These are phyloP conservation scores for Pichia nanzhaoensis DNA, from an alignment of 805 yeast genomes.

Conservation along the genomic window DNA sequence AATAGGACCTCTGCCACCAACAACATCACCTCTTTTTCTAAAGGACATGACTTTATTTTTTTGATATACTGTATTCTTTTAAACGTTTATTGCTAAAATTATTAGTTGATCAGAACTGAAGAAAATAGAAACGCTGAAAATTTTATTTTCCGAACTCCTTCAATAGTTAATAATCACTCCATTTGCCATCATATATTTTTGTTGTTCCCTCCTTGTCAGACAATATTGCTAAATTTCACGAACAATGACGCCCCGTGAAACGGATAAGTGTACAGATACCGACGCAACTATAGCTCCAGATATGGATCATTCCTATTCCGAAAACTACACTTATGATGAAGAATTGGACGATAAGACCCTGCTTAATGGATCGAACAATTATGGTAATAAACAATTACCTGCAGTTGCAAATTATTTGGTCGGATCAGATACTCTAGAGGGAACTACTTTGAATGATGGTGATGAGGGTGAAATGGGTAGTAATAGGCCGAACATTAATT, in stretches of 20 bases:
- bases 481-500: too few relatives aligned
- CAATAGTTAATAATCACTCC: conserved; percentile 2
- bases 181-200: conserved; percentile 2
- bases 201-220: neutral
- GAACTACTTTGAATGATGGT: conserved; percentile 25
- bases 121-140: too few relatives aligned
- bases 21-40: conserved; percentile 50
- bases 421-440: conserved; percentile 22
- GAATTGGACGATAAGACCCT: conserved; percentile 8
- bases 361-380: conserved; percentile 4
- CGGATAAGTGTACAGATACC: neutral
- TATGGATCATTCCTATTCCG: conserved; percentile 5
- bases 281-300: neutral
- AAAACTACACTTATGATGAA: conserved; percentile 4
- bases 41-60: conserved; percentile 40
- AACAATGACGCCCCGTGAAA: neutral
- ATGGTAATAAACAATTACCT: conserved; percentile 9
- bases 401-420: conserved; percentile 19
- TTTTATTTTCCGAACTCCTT: too few relatives aligned
- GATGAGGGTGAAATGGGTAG: conserved; percentile 11
- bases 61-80: too few relatives aligned
- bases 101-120: too few relatives aligned
- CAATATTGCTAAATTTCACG: neutral
- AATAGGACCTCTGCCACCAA: conserved; percentile 16
- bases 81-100: too few relatives aligned